These are phyloP conservation scores for Peterozyma xylosa DNA, from an alignment of 805 yeast genomes.

Conservation along the genomic window DNA sequence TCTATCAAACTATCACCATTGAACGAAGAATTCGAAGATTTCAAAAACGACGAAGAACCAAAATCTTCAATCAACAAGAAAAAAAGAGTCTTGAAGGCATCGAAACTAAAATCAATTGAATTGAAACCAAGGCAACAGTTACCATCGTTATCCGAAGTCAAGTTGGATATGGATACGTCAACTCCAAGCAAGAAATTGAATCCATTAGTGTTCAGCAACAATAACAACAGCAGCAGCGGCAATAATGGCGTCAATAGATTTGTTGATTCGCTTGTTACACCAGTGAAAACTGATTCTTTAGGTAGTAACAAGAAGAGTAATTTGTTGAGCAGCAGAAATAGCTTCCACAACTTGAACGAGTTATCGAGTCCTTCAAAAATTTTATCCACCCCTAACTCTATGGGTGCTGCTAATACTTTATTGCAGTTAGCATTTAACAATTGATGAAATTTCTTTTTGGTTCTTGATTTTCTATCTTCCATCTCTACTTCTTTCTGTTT, in stretches of 20 bases:
- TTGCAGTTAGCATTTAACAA: slow-evolving; percentile 29
- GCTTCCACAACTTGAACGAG: not conserved
- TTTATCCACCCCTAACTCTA: slow-evolving; percentile 36
- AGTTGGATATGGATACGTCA: slow-evolving; percentile 12
- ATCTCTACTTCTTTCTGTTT: not conserved
- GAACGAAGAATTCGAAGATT: not conserved
- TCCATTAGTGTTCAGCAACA: no score
- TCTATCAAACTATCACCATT: not conserved
- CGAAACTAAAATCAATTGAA: not conserved
- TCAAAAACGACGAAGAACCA: not conserved
- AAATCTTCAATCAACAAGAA: not conserved
- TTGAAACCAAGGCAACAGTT: not conserved
- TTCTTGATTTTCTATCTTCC: not conserved
- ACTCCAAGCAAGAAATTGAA: slow-evolving; percentile 12
- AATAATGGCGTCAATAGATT: no score
- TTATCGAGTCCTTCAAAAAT: slow-evolving; percentile 30
- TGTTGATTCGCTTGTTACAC: not conserved
- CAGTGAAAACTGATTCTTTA: not conserved
- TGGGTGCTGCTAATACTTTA: slow-evolving; percentile 39
- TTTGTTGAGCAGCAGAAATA: not conserved
- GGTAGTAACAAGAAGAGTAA: no score
- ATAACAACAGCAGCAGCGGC: no score
- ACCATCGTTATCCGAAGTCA: slow-evolving; percentile 6
- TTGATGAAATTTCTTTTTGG: slow-evolving; percentile 13
- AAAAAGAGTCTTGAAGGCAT: slow-evolving; percentile 7